phyloP scores from a whole-genome alignment of 2,329 filamentous ascomycete species.

The Biscogniauxia marginata region DNA sequence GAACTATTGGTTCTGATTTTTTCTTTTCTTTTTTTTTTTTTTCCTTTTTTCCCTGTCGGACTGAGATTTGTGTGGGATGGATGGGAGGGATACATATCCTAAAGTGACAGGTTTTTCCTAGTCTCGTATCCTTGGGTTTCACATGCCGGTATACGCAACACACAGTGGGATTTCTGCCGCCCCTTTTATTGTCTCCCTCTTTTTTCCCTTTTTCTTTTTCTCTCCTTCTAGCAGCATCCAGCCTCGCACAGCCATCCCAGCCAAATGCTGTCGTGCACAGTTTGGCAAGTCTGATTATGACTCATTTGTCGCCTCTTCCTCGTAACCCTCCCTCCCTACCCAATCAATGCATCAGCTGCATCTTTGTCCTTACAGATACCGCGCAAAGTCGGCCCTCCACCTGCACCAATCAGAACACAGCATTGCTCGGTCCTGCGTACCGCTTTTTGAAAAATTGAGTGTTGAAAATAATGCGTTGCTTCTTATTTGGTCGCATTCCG shows the following conservation, averaged over 20 bases:
- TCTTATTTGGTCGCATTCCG: background rate
- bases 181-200: constrained; percentile 7
- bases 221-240: constrained; percentile 15
- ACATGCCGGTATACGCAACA: constrained; percentile 21
- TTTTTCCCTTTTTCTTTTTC: constrained; percentile 8
- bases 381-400: constrained; percentile 10
- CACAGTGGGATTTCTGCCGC: constrained; percentile 15
- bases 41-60: background rate
- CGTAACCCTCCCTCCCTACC: background rate
- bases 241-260: constrained; percentile 26
- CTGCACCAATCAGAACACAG: constrained; percentile 2
- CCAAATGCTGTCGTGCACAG: constrained; percentile 16
- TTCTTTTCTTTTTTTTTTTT: background rate
- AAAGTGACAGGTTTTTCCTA: constrained; percentile 6
- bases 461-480: background rate
- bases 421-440: background rate
- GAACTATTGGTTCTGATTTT: background rate
- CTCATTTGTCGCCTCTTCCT: constrained; percentile 26
- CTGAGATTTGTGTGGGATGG: background rate
- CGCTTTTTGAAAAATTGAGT: background rate
- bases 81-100: background rate
- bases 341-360: background rate
- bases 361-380: constrained; percentile 8
- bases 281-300: constrained; percentile 25
- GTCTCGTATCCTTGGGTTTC: constrained; percentile 23